Conservation (phyloP, 306 rosid species). For the Pyrus pyrifolia region DNA sequence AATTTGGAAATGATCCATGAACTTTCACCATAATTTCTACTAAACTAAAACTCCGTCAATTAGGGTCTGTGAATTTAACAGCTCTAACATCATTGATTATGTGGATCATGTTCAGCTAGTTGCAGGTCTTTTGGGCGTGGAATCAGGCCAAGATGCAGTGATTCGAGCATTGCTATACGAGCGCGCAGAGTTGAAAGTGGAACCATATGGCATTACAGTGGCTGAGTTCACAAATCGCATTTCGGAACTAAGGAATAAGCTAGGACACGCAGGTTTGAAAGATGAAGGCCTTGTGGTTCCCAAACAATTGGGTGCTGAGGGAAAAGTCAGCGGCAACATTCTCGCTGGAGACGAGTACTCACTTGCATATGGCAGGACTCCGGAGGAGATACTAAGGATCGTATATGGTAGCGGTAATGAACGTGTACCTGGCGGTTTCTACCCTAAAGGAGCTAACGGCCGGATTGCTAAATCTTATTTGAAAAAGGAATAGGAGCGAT, state of each 20-base stretch:
- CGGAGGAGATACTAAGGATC: conserved; percentile 63
- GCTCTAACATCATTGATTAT: not conserved
- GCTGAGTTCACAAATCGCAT: conserved; percentile 57
- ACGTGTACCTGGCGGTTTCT: conserved; percentile 63
- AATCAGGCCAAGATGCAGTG: conserved; percentile 79
- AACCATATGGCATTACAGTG: conserved; percentile 46
- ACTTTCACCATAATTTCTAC: too few relatives aligned
- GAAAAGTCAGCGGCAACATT: conserved; percentile 35
- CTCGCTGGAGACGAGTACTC: conserved; percentile 50
- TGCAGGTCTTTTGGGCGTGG: conserved; percentile 69
- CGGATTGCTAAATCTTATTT: conserved; percentile 44
- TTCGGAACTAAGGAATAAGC: conserved; percentile 45
- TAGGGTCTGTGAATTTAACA: too few relatives aligned
- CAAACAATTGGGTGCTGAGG: conserved; percentile 34
- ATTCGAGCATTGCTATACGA: conserved; percentile 50
- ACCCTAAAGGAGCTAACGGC: conserved; percentile 62
- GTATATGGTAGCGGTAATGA: conserved; percentile 57
- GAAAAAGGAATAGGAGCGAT: not conserved
- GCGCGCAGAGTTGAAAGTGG: conserved; percentile 3
- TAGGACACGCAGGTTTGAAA: conserved; percentile 49
- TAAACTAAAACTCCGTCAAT: too few relatives aligned
- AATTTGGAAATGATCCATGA: too few relatives aligned
- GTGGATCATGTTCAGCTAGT: conserved; percentile 39
- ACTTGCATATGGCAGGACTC: conserved; percentile 49
- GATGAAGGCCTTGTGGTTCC: conserved; percentile 75